Conservation (phyloP, 108 stramenopile genomes). For the Asterionellopsis glacialis region DNA sequence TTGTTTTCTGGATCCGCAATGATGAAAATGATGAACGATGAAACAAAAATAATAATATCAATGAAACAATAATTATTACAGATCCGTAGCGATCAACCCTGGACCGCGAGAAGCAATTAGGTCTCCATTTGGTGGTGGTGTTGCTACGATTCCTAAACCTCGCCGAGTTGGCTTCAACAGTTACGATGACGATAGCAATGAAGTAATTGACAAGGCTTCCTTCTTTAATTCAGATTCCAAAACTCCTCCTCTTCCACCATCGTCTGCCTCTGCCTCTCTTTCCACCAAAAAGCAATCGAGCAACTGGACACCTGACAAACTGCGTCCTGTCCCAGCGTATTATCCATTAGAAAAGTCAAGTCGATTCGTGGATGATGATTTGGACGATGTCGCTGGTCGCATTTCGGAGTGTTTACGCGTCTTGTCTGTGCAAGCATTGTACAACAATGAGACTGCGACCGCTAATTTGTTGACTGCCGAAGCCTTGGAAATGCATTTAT, state of each 20-base stretch:
- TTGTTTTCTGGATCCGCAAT: too few relatives aligned
- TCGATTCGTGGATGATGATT: constrained; percentile 33
- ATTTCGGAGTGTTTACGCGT: constrained; percentile 58
- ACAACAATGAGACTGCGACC: constrained; percentile 44
- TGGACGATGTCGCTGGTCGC: constrained; percentile 23
- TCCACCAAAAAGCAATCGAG: constrained; percentile 7
- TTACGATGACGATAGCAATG: not conserved
- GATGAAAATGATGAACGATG: too few relatives aligned
- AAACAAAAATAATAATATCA: too few relatives aligned
- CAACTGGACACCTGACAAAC: constrained; percentile 24
- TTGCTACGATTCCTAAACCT: too few relatives aligned
- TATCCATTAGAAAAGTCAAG: constrained; percentile 74
- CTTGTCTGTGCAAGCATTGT: constrained; percentile 47
- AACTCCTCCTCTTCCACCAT: not conserved
- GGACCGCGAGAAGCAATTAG: too few relatives aligned
- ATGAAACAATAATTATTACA: too few relatives aligned
- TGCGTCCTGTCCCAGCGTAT: constrained; percentile 69
- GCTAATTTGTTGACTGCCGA: constrained; percentile 39
- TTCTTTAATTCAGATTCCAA: constrained; percentile 18
- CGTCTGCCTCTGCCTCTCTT: not conserved
- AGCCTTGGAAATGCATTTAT: constrained; percentile 52
- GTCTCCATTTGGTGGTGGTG: too few relatives aligned
- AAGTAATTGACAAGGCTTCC: constrained; percentile 40
- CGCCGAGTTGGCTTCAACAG: too few relatives aligned
- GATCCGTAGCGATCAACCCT: too few relatives aligned